phyloP scores from a whole-genome alignment of 129 eudicot species.

The Arctium lappa region DNA sequence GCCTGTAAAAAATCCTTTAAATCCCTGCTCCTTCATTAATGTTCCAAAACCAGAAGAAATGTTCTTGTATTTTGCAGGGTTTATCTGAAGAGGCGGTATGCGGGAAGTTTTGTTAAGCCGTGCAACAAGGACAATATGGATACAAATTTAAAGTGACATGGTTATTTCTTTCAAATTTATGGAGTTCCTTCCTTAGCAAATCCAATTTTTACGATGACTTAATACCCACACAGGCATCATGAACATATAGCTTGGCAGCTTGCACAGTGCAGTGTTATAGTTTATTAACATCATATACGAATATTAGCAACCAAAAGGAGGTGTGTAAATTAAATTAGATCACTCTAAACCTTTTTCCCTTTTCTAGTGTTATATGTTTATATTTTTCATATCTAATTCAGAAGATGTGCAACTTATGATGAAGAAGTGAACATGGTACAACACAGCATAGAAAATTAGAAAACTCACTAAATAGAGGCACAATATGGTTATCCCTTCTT shows the following conservation, averaged over 20 bases:
- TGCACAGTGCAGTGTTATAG: not conserved
- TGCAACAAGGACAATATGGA: not conserved
- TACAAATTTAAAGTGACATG: not conserved
- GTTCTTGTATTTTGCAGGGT: conserved; percentile 83
- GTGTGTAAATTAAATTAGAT: not conserved
- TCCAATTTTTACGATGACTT: not conserved
- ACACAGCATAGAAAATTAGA: not conserved
- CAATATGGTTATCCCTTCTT: not conserved
- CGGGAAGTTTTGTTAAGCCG: not conserved
- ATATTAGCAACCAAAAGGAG: not conserved
- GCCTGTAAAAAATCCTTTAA: conserved; percentile 82
- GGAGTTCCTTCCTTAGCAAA: not conserved
- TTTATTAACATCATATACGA: not conserved
- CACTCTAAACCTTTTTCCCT: not conserved
- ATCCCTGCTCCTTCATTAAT: conserved; percentile 79
- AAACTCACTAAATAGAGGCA: not conserved
- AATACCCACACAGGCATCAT: not conserved
- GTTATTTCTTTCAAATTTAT: not conserved
- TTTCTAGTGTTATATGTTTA: not conserved
- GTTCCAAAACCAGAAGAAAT: conserved; percentile 64
- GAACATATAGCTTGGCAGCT: not conserved
- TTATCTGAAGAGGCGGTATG: conserved; percentile 45
- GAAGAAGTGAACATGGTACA: not conserved
- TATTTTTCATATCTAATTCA: not conserved
- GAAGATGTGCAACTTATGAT: not conserved